These are phyloP conservation scores for Pseudogymnoascus sp. DNA, from an alignment of 2,329 filamentous ascomycete species.

Conservation along the genomic window DNA sequence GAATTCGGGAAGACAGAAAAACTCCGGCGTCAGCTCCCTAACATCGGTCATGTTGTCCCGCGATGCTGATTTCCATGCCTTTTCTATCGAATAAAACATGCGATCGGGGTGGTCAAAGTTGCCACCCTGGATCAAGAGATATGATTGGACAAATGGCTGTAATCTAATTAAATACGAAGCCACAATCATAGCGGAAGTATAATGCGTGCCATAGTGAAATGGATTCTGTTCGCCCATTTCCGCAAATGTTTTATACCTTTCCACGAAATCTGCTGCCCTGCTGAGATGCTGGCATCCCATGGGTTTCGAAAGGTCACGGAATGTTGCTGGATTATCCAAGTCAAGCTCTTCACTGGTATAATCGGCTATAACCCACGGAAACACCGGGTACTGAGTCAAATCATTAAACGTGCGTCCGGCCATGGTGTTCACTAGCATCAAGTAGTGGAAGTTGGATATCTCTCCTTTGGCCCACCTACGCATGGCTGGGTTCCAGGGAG, in stretches of 20 bases:
- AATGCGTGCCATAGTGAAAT: slow-evolving; percentile 97
- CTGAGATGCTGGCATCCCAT: slow-evolving; percentile 84
- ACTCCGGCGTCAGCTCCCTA: slow-evolving; percentile 88
- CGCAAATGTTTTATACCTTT: slow-evolving; percentile 76
- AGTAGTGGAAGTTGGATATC: slow-evolving; percentile 96
- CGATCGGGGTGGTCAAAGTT: slow-evolving; percentile 93
- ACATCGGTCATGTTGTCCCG: slow-evolving; percentile 88
- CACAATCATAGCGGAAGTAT: slow-evolving; percentile 98
- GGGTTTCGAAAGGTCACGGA: slow-evolving; percentile 85
- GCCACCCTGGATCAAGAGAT: slow-evolving; percentile 87
- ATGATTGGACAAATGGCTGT: slow-evolving; percentile 93
- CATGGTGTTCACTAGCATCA: slow-evolving; percentile 98
- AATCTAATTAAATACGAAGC: slow-evolving; percentile 91
- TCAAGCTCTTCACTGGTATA: slow-evolving; percentile 93
- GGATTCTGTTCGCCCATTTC: slow-evolving; percentile 79
- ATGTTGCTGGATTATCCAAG: slow-evolving; percentile 71
- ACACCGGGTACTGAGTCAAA: slow-evolving; percentile 94
- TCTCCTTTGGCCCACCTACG: slow-evolving; percentile 88
- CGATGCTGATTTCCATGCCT: slow-evolving; percentile 85
- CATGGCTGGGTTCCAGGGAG: slow-evolving; percentile 73
- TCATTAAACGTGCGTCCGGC: slow-evolving; percentile 97
- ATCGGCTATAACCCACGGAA: slow-evolving; percentile 93
- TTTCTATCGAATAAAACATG: slow-evolving; percentile 85
- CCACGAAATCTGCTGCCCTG: slow-evolving; percentile 69
- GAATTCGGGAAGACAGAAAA: slow-evolving; percentile 94